These are phyloP conservation scores for Saitozyma sp. DNA, from an alignment of 768 basidiomycete genomes.

Conservation along the genomic window DNA sequence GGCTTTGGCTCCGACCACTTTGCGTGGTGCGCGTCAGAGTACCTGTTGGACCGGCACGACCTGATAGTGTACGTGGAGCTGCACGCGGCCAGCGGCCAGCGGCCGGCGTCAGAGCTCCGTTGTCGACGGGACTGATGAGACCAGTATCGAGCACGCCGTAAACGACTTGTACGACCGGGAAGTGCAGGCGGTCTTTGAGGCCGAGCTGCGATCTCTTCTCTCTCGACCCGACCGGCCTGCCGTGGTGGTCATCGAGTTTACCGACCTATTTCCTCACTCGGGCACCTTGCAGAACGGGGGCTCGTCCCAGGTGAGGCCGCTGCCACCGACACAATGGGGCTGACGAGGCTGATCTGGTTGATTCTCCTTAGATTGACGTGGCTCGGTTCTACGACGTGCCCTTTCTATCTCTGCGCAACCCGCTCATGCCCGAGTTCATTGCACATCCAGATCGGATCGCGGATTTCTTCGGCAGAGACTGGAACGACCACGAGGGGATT, in stretches of 20 bases:
- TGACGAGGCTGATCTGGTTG: neutral
- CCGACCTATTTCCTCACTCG: neutral
- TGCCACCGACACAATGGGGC: neutral
- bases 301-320: neutral
- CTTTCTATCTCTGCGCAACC: neutral
- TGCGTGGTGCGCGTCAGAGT: neutral
- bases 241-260: neutral
- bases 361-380: neutral
- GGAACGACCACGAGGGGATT: neutral
- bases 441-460: neutral
- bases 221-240: neutral
- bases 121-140: neutral
- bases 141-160: neutral
- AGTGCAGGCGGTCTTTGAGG: neutral
- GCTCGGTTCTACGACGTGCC: neutral
- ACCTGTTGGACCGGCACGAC: neutral
- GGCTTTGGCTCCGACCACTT: neutral
- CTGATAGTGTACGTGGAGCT: neutral
- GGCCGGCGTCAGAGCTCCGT: neutral
- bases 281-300: neutral
- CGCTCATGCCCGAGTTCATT: neutral
- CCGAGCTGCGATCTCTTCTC: neutral
- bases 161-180: neutral
- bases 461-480: neutral
- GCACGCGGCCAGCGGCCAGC: too few relatives aligned